Evolutionary conservation across 768 basidiomycete genomes (phyloP), one percentile per base, ranked within the genome.

Genomic region (Calvatia gigantea): DNA sequence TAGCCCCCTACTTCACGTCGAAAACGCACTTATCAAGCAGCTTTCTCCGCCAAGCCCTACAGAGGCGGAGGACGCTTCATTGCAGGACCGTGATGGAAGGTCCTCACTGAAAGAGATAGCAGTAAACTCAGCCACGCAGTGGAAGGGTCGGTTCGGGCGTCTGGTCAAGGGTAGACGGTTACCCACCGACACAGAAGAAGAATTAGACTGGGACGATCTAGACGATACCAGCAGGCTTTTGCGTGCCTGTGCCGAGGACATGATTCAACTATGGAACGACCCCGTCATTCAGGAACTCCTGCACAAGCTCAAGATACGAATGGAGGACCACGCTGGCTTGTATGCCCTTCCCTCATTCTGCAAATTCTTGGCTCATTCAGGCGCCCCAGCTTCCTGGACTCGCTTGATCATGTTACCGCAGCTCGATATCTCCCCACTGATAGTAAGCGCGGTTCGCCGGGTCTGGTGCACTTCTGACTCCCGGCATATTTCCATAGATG

Each of bases 291-390:
- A 73, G 58, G 65, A 71, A 37, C 64, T 89, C 39, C 69, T 89
- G 60, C 73, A 73, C 5, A 69, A 65, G 46, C 78, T 83, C 62
- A 81, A 80, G 54, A 67, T 87, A 56, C 71, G 83, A 12, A 68
- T 87, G 28, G 83, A 89, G 63, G 86, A 90, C 60, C 75, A 83
- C 66, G 82, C 85, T 38, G 86, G 86, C 38, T 91, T 88, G 89
- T 91, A 61, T 64, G 86, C 77, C 6, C 7, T 43, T 56, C 25
- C 43, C 55, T 35, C 43, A 45, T 9, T 12, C 19, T 14, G 33
- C 41, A 29, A 33, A 33, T 45, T 60, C 4, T 3, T 3, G n/a
- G 2, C 38, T 56, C 17, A 48, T 9, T 9, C 25, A 15, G n/a
- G 21, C 23, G 29, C 7, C 31, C 25, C 61, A 91, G 89, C 69